Evolutionary conservation across 768 basidiomycete genomes (phyloP).

Genomic region (Boletus reticulatus): DNA sequence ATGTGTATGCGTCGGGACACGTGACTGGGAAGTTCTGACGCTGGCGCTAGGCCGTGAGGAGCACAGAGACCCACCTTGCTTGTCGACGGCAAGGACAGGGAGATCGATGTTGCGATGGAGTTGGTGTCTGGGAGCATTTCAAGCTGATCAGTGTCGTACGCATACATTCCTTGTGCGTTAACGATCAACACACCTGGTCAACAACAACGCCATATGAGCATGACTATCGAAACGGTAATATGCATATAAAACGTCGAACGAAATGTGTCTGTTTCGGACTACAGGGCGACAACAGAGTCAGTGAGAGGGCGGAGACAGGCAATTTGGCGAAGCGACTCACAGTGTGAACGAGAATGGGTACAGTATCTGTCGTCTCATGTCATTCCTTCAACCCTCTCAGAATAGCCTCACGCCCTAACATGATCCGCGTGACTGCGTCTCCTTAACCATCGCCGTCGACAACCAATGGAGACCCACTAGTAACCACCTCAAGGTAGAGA

Average conservation of each 20-base stretch:
- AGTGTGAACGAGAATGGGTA: slow-evolving; percentile 55
- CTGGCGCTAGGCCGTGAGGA: neutral
- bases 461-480: no score
- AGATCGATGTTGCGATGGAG: slow-evolving; percentile 49
- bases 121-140: slow-evolving; percentile 41
- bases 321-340: slow-evolving; percentile 31
- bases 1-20: neutral
- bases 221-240: neutral
- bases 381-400: no score
- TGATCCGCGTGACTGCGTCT: no score
- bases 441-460: no score
- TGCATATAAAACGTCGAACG: no score
- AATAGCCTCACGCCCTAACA: no score
- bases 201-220: no score
- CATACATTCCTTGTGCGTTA: slow-evolving; percentile 38
- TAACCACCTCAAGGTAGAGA: no score
- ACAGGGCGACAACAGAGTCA: neutral
- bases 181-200: no score
- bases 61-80: slow-evolving; percentile 2
- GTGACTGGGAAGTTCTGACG: neutral
- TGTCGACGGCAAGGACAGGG: slow-evolving; percentile 43
- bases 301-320: neutral
- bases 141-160: slow-evolving; percentile 39
- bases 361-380: slow-evolving; percentile 38
- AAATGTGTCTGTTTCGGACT: slow-evolving; percentile 48